These are phyloP conservation scores for Jatropha multifida DNA, from an alignment of 441 rosid species.

Conservation along the genomic window DNA sequence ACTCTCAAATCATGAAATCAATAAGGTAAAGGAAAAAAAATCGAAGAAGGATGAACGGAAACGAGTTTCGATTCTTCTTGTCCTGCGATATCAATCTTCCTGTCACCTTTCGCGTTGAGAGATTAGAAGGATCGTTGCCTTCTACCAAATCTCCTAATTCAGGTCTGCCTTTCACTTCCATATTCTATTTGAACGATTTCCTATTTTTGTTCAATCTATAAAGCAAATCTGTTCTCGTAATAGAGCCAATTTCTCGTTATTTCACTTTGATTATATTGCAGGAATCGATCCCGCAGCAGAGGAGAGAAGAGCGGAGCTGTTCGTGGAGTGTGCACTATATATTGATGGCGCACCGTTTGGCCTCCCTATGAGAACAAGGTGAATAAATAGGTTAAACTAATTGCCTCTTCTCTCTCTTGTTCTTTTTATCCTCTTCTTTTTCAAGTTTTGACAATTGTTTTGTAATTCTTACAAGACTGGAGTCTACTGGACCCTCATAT, in stretches of 20 bases:
- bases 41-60: conserved; percentile 50
- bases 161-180: conserved; percentile 34
- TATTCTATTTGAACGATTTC: not conserved
- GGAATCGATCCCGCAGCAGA: conserved; percentile 48
- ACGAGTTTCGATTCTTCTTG: conserved; percentile 93
- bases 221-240: not conserved
- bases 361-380: conserved; percentile 90
- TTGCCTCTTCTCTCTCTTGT: not conserved
- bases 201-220: not conserved
- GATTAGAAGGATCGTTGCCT: conserved; percentile 75
- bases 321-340: conserved; percentile 79
- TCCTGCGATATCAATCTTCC: conserved; percentile 96
- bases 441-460: conserved; percentile 2
- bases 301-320: conserved; percentile 71
- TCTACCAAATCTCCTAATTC: conserved; percentile 44
- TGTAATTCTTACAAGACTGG: conserved; percentile 45
- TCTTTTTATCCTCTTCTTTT: not conserved
- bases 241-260: conserved; percentile 4
- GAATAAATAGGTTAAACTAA: not conserved
- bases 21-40: not conserved
- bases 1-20: not conserved
- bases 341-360: conserved; percentile 95
- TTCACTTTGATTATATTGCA: conserved; percentile 26
- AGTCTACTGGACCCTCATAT: conserved; percentile 68
- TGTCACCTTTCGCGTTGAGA: conserved; percentile 81